These are phyloP conservation scores for Ensete glaucum DNA, from an alignment of 176 grass and related monocot genomes.

Conservation along the genomic window DNA sequence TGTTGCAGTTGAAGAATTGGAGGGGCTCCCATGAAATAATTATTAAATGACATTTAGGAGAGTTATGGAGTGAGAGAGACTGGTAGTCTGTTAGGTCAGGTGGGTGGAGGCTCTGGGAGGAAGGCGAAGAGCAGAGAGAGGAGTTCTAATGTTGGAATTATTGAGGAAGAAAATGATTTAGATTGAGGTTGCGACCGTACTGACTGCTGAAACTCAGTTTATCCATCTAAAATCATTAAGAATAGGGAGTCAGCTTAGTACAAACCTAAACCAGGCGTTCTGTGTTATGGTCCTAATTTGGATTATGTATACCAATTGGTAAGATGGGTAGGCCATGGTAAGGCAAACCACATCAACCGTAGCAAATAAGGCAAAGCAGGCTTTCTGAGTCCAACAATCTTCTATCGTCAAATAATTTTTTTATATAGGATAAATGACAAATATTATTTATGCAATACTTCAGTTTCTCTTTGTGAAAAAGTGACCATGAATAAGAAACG, in stretches of 20 bases:
- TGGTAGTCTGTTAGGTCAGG: not conserved
- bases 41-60: not conserved
- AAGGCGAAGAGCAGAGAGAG: not conserved
- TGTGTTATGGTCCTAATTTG: not conserved
- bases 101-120: not conserved
- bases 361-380: no score
- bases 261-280: not conserved
- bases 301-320: not conserved
- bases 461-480: no score
- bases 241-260: not conserved
- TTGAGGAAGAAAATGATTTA: not conserved
- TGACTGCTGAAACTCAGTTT: not conserved
- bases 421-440: no score
- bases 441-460: no score
- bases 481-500: no score
- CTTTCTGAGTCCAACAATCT: no score
- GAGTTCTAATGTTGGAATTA: not conserved
- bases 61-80: not conserved
- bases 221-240: not conserved
- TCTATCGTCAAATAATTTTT: no score
- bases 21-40: not conserved
- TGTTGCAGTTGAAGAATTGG: not conserved
- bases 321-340: not conserved
- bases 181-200: not conserved
- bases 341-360: not conserved